Evolutionary conservation across 116 monocot species (phyloP), one percentile per base, ranked within the genome.

Genomic region (Trichopus zeylanicus): DNA sequence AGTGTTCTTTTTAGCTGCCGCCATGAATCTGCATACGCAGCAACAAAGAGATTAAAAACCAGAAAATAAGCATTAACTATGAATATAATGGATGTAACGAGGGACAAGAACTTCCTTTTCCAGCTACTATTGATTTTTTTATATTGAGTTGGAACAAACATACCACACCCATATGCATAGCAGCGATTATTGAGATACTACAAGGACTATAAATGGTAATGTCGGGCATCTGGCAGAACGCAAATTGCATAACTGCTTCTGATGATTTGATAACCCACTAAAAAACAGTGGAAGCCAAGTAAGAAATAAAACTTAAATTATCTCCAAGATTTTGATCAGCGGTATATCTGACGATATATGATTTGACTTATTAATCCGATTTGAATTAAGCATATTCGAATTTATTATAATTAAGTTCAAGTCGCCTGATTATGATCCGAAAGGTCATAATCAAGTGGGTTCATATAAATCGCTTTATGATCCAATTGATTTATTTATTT

Each of bases 1-100:
- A 46, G 38, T 19, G 7, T 35, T 74, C 31, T 31, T 74, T 22
- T 66, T 70, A 25, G 48, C 58, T 47, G 66, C 59, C 49, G 47
- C 57, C 57, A 74, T 79, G 74, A 32, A 74, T 46, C 10, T 42
- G 42, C 42, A 31, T 0, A 7, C 46, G 5, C 24, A 54, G 23
- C 18, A 54, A 31, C 21, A 61, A 31, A 49, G n/a, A 46, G 15
- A 25, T 26, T 7, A 54, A 27, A 27, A 52, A 51, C 29, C 22
- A 39, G 23, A 33, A 33, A 33, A 33, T 33, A 13, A 42, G 4
- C 18, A 9, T 12, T 42, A 42, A n/a, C n/a, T n/a, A n/a, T n/a
- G n/a, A 1, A 42, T n/a, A 42, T 42, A 42, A 42, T 42, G 18
- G 42, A 15, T 42, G 42, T 42, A 3, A 42, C 13, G 4, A 33